phyloP scores from a whole-genome alignment of 2,329 filamentous ascomycete species.

The Metarhizium sp. region DNA sequence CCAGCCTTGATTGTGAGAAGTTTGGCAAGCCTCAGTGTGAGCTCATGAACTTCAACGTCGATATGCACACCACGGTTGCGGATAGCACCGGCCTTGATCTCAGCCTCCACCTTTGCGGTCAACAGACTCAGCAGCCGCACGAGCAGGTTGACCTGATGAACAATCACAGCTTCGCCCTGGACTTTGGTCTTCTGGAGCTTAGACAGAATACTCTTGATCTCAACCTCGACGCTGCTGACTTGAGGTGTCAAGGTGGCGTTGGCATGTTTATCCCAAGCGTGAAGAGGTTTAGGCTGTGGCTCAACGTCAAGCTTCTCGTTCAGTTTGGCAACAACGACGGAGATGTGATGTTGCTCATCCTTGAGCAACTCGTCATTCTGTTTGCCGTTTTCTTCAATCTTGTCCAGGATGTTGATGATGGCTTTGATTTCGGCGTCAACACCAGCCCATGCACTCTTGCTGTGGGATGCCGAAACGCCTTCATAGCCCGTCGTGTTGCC shows the following conservation, averaged over 20 bases:
- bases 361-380: not conserved
- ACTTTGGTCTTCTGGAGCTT: not conserved
- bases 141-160: not conserved
- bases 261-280: not conserved
- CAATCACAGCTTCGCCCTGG: not conserved
- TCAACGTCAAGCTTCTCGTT: not conserved
- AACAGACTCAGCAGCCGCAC: not conserved
- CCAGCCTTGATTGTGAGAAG: not conserved
- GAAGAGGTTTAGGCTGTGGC: too few species aligned
- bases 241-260: not conserved
- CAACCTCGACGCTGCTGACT: not conserved
- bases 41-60: not conserved
- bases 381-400: not conserved
- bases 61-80: not conserved
- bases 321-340: not conserved
- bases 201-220: not conserved
- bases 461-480: too few species aligned
- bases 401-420: not conserved
- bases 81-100: not conserved
- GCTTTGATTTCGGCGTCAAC: not conserved
- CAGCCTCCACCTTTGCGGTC: not conserved
- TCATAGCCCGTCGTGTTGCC: not conserved
- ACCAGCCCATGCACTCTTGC: not conserved
- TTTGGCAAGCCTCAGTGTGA: not conserved
- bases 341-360: not conserved